Conservation (phyloP, 768 basidiomycete species). For the Boletus fagicola region DNA sequence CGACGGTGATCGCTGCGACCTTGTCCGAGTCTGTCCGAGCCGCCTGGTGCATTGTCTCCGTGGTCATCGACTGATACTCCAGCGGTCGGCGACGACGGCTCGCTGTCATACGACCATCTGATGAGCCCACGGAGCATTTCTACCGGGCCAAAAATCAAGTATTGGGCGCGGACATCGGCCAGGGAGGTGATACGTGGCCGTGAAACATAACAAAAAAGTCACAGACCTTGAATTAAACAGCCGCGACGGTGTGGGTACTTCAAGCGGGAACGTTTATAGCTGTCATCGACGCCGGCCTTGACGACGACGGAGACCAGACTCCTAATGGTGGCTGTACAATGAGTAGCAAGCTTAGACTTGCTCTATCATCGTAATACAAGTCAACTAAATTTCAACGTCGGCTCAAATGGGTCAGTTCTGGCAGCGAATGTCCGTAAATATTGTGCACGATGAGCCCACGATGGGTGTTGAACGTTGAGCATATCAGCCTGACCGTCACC, state of each 20-base stretch:
- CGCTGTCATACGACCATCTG: slow-evolving; percentile 23
- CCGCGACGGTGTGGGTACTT: slow-evolving; percentile 7
- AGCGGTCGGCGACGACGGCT: slow-evolving; percentile 16
- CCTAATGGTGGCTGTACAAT: slow-evolving; percentile 22
- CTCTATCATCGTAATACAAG: too few species aligned
- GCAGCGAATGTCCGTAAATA: not conserved
- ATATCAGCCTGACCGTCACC: not conserved
- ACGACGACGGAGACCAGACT: not conserved
- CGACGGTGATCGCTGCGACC: slow-evolving; percentile 26
- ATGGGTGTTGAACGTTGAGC: too few species aligned
- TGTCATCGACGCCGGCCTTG: slow-evolving; percentile 3
- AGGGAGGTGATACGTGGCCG: slow-evolving; percentile 1
- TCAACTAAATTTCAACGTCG: not conserved
- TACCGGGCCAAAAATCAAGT: slow-evolving; percentile 1
- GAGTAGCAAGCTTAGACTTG: not conserved
- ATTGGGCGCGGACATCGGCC: not conserved
- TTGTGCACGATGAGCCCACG: too few species aligned
- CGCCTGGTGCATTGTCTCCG: slow-evolving; percentile 4
- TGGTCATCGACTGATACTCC: slow-evolving; percentile 6
- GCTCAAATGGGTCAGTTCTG: not conserved
- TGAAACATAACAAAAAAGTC: slow-evolving; percentile 8
- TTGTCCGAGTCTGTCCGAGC: slow-evolving; percentile 6
- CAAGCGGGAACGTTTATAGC: not conserved
- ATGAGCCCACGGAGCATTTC: slow-evolving; percentile 26
- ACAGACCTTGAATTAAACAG: slow-evolving; percentile 23